Evolutionary conservation across 208 protist genomes (phyloP).

Genomic region (Tritrichomonas foetus): DNA sequence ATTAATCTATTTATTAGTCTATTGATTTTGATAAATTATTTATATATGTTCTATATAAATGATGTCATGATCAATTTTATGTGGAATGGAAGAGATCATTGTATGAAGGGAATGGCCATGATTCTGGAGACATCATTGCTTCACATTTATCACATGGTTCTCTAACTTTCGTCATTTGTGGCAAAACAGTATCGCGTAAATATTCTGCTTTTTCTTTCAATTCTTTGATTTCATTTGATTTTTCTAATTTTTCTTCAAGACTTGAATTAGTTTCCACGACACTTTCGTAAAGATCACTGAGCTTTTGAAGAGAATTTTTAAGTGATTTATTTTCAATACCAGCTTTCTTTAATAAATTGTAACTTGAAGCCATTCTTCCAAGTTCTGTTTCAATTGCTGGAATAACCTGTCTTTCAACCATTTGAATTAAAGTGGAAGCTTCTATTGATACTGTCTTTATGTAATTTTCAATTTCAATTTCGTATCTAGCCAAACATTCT

Average conservation of each 20-base stretch:
- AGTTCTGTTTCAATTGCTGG: neutral
- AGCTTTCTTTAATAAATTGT: neutral
- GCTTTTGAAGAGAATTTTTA: neutral
- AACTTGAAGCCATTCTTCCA: neutral
- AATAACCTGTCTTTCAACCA: neutral
- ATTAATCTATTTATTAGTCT: too few relatives aligned
- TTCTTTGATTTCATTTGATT: neutral
- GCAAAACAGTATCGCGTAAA: neutral
- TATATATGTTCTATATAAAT: too few relatives aligned
- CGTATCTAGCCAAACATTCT: slow-evolving; percentile 17
- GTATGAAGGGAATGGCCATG: slow-evolving; percentile 34
- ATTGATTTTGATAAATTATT: too few relatives aligned
- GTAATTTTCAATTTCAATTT: neutral
- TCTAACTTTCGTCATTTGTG: neutral
- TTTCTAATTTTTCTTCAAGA: neutral
- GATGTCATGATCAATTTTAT: too few relatives aligned
- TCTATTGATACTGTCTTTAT: slow-evolving; percentile 7
- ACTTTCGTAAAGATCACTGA: neutral
- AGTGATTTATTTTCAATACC: neutral
- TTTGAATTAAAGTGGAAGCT: neutral
- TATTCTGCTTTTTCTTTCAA: neutral
- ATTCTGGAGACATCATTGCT: neutral
- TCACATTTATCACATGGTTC: neutral
- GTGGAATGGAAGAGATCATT: neutral
- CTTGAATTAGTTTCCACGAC: neutral